phyloP scores from a whole-genome alignment of 2,329 filamentous ascomycete species.

The Fusarium mangiferae region DNA sequence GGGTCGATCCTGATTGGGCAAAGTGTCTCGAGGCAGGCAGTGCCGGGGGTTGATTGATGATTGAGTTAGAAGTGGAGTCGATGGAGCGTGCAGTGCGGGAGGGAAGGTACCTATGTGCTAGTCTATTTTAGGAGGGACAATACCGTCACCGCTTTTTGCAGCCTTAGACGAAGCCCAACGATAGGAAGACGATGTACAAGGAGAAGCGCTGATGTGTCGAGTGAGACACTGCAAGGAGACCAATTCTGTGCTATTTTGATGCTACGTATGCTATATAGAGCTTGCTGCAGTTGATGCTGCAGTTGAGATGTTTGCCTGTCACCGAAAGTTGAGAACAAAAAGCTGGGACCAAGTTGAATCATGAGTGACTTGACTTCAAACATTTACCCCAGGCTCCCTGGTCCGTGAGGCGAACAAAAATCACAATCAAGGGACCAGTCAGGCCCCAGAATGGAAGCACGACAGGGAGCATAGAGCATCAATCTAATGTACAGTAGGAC shows the following conservation, averaged over 20 bases:
- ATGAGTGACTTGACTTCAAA: slow-evolving; percentile 17
- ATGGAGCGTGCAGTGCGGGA: slow-evolving; percentile 24
- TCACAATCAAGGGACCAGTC: slow-evolving; percentile 31
- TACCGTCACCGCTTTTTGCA: slow-evolving; percentile 46
- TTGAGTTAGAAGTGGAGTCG: slow-evolving; percentile 8
- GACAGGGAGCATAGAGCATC: slow-evolving; percentile 24
- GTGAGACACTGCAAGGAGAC: slow-evolving; percentile 37
- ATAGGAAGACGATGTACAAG: slow-evolving; percentile 16
- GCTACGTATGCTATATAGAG: slow-evolving; percentile 1
- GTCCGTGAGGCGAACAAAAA: slow-evolving; percentile 36
- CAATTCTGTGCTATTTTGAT: neutral
- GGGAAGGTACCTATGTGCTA: slow-evolving; percentile 29
- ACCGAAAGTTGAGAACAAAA: neutral
- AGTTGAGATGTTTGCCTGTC: neutral
- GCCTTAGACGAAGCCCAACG: slow-evolving; percentile 28
- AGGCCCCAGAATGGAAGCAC: slow-evolving; percentile 30
- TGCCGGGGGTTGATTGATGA: slow-evolving; percentile 20
- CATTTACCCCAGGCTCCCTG: slow-evolving; percentile 26
- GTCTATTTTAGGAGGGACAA: slow-evolving; percentile 23
- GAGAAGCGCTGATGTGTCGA: slow-evolving; percentile 24
- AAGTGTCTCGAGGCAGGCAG: slow-evolving; percentile 24
- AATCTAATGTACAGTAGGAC: slow-evolving; percentile 20
- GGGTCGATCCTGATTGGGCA: slow-evolving; percentile 38
- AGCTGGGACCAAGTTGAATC: slow-evolving; percentile 18
- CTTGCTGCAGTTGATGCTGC: neutral